Evolutionary conservation across 129 eudicot species (phyloP).

Genomic region (Solidago caesia): DNA sequence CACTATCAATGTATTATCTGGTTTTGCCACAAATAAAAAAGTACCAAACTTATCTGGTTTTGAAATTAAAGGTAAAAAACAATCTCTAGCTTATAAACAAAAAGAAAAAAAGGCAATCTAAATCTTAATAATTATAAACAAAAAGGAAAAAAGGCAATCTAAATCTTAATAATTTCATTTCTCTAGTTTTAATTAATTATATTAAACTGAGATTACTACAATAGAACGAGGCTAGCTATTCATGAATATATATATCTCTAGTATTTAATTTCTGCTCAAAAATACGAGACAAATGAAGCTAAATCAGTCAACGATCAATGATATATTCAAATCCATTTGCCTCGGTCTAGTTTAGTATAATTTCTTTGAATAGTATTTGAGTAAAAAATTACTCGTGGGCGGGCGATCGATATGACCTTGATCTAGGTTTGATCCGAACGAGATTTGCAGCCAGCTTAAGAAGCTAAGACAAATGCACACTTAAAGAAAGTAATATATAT

Average conservation of each 20-base stretch:
- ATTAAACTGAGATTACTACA: background rate
- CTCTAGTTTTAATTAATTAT: background rate
- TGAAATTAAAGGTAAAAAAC: background rate
- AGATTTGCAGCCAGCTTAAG: background rate
- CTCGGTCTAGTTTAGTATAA: no score
- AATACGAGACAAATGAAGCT: background rate
- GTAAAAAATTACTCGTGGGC: no score
- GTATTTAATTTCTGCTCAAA: no score
- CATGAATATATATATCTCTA: no score
- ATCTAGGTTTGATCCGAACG: slow-evolving; percentile 4
- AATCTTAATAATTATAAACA: background rate
- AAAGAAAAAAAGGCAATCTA: background rate
- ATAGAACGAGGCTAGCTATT: no score
- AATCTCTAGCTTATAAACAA: background rate
- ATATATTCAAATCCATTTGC: no score
- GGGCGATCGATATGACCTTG: background rate
- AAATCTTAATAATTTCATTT: no score
- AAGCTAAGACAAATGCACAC: slow-evolving; percentile 9
- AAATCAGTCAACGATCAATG: background rate
- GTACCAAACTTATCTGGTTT: background rate
- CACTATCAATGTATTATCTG: no score
- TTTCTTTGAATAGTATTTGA: no score
- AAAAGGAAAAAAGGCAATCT: background rate
- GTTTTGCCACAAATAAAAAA: no score
- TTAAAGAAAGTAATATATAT: background rate